Conservation (phyloP, 2,329 filamentous ascomycete genomes). For the Colletotrichum zoysiae region DNA sequence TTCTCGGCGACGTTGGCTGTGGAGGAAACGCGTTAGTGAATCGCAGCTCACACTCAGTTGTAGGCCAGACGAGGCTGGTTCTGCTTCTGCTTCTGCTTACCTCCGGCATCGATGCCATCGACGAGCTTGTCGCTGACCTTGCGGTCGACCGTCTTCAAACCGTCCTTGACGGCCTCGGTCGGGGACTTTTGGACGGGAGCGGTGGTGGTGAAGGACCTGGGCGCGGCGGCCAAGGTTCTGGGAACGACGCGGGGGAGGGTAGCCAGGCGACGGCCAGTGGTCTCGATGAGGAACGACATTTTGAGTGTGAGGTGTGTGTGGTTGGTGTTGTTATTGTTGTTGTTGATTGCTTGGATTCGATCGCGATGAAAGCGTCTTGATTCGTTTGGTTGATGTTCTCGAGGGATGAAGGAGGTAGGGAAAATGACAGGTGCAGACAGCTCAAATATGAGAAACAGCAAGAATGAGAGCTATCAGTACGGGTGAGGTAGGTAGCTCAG, state of each 20-base stretch:
- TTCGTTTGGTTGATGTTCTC: slow-evolving; percentile 12
- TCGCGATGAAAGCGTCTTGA: not conserved
- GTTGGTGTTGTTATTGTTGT: slow-evolving; percentile 17
- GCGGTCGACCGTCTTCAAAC: slow-evolving; percentile 70
- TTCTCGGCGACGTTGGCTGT: slow-evolving; percentile 59
- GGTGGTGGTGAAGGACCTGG: slow-evolving; percentile 65
- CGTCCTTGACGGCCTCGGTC: slow-evolving; percentile 69
- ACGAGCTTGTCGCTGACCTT: slow-evolving; percentile 72
- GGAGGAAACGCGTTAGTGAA: slow-evolving; percentile 30
- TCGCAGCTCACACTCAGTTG: not conserved
- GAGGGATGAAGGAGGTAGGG: not conserved
- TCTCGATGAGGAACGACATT: slow-evolving; percentile 68
- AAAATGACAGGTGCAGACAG: not conserved
- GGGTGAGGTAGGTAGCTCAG: not conserved
- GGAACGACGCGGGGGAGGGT: slow-evolving; percentile 51
- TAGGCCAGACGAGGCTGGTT: not conserved
- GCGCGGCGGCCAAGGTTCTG: slow-evolving; percentile 54
- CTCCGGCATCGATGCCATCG: slow-evolving; percentile 69
- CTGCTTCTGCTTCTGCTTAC: slow-evolving; percentile 62
- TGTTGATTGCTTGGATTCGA: not conserved
- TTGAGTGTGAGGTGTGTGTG: slow-evolving; percentile 18
- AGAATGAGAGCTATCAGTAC: not conserved
- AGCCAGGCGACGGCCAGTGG: slow-evolving; percentile 57
- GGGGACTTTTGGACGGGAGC: slow-evolving; percentile 60
- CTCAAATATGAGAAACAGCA: slow-evolving; percentile 22